Evolutionary conservation across 208 protist species (phyloP).

Genomic region (Acanthamoeba culbertsoni): DNA sequence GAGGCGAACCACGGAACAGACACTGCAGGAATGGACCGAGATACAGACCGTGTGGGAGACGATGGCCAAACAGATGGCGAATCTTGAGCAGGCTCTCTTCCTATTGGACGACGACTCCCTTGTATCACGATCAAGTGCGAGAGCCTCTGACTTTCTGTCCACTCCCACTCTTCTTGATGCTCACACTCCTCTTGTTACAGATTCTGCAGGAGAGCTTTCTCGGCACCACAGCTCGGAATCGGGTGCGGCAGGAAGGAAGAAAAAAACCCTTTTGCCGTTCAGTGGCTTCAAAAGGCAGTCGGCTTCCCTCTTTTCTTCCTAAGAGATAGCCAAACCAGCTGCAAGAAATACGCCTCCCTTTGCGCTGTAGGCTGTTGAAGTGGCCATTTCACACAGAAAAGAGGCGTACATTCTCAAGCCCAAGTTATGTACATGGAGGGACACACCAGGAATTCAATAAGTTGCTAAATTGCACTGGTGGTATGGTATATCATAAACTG

Average conservation of each 20-base stretch:
- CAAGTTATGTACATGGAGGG: no score
- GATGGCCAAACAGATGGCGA: slow-evolving; percentile 9
- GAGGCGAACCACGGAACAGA: slow-evolving; percentile 17
- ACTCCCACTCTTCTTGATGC: background rate
- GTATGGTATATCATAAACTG: no score
- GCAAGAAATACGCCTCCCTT: no score
- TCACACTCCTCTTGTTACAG: background rate
- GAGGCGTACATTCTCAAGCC: no score
- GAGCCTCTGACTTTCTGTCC: background rate
- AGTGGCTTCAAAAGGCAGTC: background rate
- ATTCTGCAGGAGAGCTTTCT: background rate
- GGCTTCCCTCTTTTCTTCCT: background rate
- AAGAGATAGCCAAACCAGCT: no score
- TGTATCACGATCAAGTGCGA: background rate
- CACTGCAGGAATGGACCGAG: slow-evolving; percentile 30
- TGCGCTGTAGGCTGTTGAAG: no score
- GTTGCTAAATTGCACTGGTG: no score
- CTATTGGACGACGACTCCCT: background rate
- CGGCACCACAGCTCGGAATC: background rate
- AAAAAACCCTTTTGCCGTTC: background rate
- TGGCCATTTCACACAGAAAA: no score
- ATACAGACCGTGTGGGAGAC: slow-evolving; percentile 5
- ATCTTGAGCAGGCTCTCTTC: slow-evolving; percentile 26
- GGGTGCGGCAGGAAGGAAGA: background rate
- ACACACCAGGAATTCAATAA: no score